phyloP scores from a whole-genome alignment of 257 asterid species.

The Solanum etuberosum region DNA sequence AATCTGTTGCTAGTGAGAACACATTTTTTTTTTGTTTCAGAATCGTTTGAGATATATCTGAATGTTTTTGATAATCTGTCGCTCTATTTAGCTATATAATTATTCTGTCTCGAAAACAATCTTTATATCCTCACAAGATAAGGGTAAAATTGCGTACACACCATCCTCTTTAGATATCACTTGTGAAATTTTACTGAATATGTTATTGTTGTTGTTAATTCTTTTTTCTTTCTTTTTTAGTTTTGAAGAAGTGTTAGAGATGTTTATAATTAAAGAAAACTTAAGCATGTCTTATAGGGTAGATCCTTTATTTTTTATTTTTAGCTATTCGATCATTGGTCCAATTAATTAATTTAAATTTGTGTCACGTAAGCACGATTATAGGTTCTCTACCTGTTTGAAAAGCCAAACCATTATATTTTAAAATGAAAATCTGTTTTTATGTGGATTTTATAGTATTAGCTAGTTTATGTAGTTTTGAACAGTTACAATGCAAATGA shows the following conservation, averaged over 20 bases:
- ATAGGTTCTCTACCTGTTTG: neutral
- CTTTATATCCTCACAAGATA: neutral
- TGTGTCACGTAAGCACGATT: neutral
- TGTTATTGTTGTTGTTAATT: neutral
- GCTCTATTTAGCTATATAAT: neutral
- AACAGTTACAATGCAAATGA: neutral
- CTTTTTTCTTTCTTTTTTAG: neutral
- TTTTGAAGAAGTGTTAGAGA: neutral
- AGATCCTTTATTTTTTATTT: neutral
- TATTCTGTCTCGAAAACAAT: neutral
- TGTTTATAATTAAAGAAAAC: neutral
- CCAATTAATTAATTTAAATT: neutral
- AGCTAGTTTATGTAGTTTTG: neutral
- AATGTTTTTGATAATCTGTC: neutral
- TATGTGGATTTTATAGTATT: neutral
- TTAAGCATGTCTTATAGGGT: neutral
- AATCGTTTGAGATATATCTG: neutral
- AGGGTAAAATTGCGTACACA: neutral
- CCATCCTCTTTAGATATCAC: fast-evolving
- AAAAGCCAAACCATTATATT: neutral
- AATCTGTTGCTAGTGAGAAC: neutral
- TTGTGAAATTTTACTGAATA: neutral
- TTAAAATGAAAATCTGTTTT: neutral
- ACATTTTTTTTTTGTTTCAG: neutral
- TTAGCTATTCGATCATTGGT: neutral